A percentile compares a stretch with the other conserved stretches of the same genome.
These are phyloP conservation scores for Cercospora sp. DNA, from an alignment of 2,329 filamentous ascomycete species.

Conservation along the genomic window DNA sequence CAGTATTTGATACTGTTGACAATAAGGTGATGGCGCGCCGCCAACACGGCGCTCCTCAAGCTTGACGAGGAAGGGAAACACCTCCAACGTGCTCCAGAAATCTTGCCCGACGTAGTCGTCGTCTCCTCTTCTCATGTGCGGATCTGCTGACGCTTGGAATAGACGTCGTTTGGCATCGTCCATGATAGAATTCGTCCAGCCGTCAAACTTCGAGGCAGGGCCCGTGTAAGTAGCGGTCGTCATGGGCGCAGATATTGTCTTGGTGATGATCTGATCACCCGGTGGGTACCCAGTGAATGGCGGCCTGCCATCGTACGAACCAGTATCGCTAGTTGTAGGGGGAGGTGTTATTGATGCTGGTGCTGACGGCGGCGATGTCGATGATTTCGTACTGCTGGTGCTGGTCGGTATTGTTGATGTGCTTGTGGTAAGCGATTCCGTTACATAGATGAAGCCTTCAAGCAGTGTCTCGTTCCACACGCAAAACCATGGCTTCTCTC, in stretches of 20 bases:
- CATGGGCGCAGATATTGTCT: neutral
- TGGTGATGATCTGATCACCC: conserved; percentile 10
- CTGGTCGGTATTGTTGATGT: conserved; percentile 13
- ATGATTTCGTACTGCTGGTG: conserved; percentile 16
- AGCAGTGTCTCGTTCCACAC: conserved; percentile 68
- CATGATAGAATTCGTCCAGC: conserved; percentile 4
- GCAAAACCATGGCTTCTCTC: conserved; percentile 68
- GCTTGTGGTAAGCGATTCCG: conserved; percentile 48
- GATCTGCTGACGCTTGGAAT: neutral
- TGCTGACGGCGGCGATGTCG: conserved; percentile 14
- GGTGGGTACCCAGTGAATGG: conserved; percentile 16
- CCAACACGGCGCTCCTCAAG: conserved; percentile 62
- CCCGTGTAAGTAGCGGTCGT: conserved; percentile 13
- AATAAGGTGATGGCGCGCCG: conserved; percentile 55
- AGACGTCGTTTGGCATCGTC: conserved; percentile 8
- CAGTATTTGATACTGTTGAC: conserved; percentile 63
- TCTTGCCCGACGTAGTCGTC: conserved; percentile 6
- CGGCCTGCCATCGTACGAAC: conserved; percentile 2
- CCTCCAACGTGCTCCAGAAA: conserved; percentile 9
- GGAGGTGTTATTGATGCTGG: conserved; percentile 18
- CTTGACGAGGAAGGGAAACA: conserved; percentile 60
- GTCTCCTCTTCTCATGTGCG: conserved; percentile 2
- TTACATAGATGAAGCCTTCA: conserved; percentile 66
- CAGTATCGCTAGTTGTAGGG: conserved; percentile 1
- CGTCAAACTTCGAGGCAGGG: conserved; percentile 1